Evolutionary conservation across 2,329 filamentous ascomycete genomes (phyloP).

Genomic region (Chaetomiaceae sp.): DNA sequence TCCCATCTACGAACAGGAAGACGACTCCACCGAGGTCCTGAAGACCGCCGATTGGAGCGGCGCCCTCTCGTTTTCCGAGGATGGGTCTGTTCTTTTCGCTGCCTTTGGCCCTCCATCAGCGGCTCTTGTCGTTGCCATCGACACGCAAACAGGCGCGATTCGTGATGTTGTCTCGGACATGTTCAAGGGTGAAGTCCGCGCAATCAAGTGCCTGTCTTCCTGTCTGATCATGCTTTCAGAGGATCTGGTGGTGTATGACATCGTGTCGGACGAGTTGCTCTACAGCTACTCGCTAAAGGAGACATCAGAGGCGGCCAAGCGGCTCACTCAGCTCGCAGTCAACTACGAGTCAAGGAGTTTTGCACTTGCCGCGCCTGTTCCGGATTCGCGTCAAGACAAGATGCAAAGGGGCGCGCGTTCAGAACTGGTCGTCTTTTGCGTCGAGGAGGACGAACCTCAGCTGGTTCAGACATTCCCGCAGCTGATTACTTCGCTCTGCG

Average conservation of each 20-base stretch:
- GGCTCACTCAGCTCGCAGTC: slow-evolving; percentile 63
- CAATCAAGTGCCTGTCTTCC: slow-evolving; percentile 65
- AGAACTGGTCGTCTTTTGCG: slow-evolving; percentile 61
- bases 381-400: slow-evolving; percentile 19
- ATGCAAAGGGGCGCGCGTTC: slow-evolving; percentile 36
- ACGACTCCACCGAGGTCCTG: slow-evolving; percentile 28
- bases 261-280: slow-evolving; percentile 69
- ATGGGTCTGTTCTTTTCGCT: slow-evolving; percentile 76
- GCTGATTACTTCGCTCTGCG: slow-evolving; percentile 60
- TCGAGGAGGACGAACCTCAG: slow-evolving; percentile 52
- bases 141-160: slow-evolving; percentile 62
- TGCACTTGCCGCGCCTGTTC: slow-evolving; percentile 50
- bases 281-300: slow-evolving; percentile 56
- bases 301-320: slow-evolving; percentile 32
- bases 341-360: slow-evolving; percentile 61
- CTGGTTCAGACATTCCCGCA: slow-evolving; percentile 51
- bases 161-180: slow-evolving; percentile 62
- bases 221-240: slow-evolving; percentile 71
- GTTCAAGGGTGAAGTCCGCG: slow-evolving; percentile 58
- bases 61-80: slow-evolving; percentile 70
- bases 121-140: slow-evolving; percentile 63
- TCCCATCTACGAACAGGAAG: slow-evolving; percentile 35
- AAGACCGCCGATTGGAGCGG: slow-evolving; percentile 44
- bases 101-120: slow-evolving; percentile 50
- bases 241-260: slow-evolving; percentile 72